These are phyloP conservation scores for Thermothelomyces thermophilus DNA, from an alignment of 2,329 filamentous ascomycete genomes.

Conservation along the genomic window DNA sequence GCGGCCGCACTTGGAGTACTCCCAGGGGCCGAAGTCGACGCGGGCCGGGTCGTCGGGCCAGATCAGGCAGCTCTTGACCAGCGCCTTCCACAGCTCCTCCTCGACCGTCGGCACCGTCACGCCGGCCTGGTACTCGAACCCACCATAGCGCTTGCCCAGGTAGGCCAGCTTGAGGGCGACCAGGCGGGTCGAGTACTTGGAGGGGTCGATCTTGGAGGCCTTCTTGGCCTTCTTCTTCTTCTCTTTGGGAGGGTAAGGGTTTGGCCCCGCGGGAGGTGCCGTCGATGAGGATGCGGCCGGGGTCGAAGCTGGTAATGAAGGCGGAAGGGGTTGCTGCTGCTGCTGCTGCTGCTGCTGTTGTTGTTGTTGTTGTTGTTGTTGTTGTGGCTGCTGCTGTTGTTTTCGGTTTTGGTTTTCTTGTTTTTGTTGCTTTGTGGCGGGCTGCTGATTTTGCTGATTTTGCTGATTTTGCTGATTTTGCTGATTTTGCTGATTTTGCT, in stretches of 20 bases:
- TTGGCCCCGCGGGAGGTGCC: too few relatives aligned
- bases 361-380: neutral
- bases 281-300: too few relatives aligned
- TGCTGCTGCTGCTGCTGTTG: neutral
- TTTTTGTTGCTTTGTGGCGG: too few relatives aligned
- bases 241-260: neutral
- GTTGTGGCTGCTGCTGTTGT: neutral
- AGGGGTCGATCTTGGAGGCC: constrained; percentile 62
- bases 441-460: too few relatives aligned
- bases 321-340: neutral
- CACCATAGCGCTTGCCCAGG: constrained; percentile 53
- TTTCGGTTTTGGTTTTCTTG: too few relatives aligned
- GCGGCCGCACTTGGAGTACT: constrained; percentile 91
- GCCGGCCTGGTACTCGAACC: constrained; percentile 68
- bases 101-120: constrained; percentile 76
- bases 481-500: neutral
- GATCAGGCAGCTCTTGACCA: constrained; percentile 76
- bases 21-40: constrained; percentile 74
- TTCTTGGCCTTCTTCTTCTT: constrained; percentile 34
- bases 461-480: neutral
- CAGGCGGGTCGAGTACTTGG: constrained; percentile 72
- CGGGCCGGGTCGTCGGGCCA: constrained; percentile 57
- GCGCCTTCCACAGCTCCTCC: constrained; percentile 86
- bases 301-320: neutral
- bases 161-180: constrained; percentile 94